Base-by-base conservation (phyloP, 345 rosid genomes). In the Arabidopsis arenosa region DNA sequence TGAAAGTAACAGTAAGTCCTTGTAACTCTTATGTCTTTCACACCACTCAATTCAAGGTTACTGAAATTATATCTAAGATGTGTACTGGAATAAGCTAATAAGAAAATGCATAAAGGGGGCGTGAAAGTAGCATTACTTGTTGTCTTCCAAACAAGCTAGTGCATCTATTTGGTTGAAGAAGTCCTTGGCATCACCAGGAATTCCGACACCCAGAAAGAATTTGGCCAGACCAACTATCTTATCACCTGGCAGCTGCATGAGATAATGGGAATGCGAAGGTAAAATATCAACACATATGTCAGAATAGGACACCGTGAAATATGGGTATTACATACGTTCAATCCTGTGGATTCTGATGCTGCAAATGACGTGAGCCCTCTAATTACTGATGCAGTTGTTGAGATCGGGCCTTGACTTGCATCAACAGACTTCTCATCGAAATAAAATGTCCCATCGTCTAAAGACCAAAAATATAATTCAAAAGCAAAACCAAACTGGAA, bases 141-240 rank as follows among this genome's bases (percentile, higher is more conserved):
- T 91, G 80, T 72, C 86, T 82, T 96, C 98, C 80, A 96, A 79
- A 80, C 79, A 83, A 75, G 95, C 88, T 70, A 96, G 83, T 14
- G 99, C 89, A 66, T 90, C 91, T 44, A 96, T 79, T 84, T 93
- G 99, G 79, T 82, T 83, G 84, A 86, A 91, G 63, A 96, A 81
- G 77, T 93, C 97, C 74, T 88, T 87, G 63, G 88, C 84, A 83
- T 88, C 98, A 56, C 98, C 93, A 67, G 96, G 96, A 86, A 86
- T 78, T 78, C 95, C 98, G 79, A 93, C 75, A 60, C 92, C 87
- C 55, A 96, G 96, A 75, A 96, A 81, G 82, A 88, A 93, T 77
- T 85, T 93, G 28, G 97, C 97, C 84, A 96, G 71, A 68, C 98
- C 97, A 80, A 91, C 80, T 57, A 91, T 79, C 75, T 82, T 86